A percentile compares a stretch with the other conserved stretches of the same genome.
Evolutionary conservation across 2,329 filamentous ascomycete genomes (phyloP).

Genomic region (Tolypocladium nubicola): DNA sequence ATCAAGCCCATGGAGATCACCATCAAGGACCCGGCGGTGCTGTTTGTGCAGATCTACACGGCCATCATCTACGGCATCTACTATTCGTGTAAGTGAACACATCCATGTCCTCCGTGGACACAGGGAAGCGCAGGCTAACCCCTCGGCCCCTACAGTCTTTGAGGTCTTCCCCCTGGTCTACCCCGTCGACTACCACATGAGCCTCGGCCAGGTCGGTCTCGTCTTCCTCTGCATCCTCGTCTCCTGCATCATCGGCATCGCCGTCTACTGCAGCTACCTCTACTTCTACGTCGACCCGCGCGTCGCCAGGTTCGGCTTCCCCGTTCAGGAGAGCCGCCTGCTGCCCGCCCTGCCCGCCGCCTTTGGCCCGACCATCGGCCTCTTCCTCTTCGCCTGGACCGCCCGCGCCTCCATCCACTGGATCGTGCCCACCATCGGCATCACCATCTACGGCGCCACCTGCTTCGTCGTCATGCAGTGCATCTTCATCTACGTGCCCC

Average conservation of each 20-base stretch:
- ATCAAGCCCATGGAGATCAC: constrained; percentile 52
- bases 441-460: constrained; percentile 39
- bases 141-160: constrained; percentile 28
- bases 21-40: constrained; percentile 49
- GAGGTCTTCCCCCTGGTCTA: constrained; percentile 59
- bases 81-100: constrained; percentile 33
- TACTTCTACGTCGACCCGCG: constrained; percentile 40
- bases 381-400: constrained; percentile 53
- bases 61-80: constrained; percentile 52
- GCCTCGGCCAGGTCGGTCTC: constrained; percentile 44
- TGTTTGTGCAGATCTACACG: constrained; percentile 52
- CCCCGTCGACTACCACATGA: constrained; percentile 47
- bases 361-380: constrained; percentile 44
- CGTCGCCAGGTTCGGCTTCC: constrained; percentile 36
- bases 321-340: constrained; percentile 41
- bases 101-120: rapidly evolving
- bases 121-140: neutral
- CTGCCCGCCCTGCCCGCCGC: constrained; percentile 42
- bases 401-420: constrained; percentile 39
- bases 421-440: constrained; percentile 46
- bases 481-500: constrained; percentile 49
- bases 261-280: constrained; percentile 39
- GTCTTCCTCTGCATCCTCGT: constrained; percentile 51
- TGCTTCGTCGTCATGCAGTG: constrained; percentile 48
- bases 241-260: constrained; percentile 41